These are phyloP conservation scores for Chlorella sp. DNA, from an alignment of 139 green algal species.

Conservation along the genomic window DNA sequence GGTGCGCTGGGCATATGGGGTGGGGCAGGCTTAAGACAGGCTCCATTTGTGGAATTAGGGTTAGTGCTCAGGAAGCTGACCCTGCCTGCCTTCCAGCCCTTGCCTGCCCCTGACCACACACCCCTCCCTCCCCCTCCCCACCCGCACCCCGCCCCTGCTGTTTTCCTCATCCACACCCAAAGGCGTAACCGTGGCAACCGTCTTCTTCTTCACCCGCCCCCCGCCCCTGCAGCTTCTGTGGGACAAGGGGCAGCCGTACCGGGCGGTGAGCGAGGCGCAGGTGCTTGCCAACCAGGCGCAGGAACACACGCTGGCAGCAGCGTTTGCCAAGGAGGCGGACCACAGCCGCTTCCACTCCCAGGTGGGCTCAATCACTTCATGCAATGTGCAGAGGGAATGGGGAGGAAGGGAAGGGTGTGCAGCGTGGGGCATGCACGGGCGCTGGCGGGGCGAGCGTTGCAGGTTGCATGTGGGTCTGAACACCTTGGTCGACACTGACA, in stretches of 20 bases:
- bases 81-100: no score
- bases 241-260: constrained; percentile 64
- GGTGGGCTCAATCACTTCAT: neutral
- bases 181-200: neutral
- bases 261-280: constrained; percentile 57
- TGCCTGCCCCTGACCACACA: neutral
- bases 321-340: constrained; percentile 6
- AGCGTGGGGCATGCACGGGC: no score
- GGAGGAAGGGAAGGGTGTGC: no score
- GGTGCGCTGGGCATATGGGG: no score
- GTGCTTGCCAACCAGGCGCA: constrained; percentile 27
- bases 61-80: no score
- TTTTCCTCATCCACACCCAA: neutral
- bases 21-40: no score
- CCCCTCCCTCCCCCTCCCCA: no score
- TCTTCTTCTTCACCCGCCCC: neutral
- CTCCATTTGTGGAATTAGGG: no score
- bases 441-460: no score
- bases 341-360: constrained; percentile 14
- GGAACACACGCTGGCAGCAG: constrained; percentile 24
- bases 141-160: neutral
- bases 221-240: constrained; percentile 84
- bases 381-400: no score
- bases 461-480: no score
- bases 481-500: no score